These are phyloP conservation scores for Gloeopeniophorella convolvens DNA, from an alignment of 768 basidiomycete species.

Conservation along the genomic window DNA sequence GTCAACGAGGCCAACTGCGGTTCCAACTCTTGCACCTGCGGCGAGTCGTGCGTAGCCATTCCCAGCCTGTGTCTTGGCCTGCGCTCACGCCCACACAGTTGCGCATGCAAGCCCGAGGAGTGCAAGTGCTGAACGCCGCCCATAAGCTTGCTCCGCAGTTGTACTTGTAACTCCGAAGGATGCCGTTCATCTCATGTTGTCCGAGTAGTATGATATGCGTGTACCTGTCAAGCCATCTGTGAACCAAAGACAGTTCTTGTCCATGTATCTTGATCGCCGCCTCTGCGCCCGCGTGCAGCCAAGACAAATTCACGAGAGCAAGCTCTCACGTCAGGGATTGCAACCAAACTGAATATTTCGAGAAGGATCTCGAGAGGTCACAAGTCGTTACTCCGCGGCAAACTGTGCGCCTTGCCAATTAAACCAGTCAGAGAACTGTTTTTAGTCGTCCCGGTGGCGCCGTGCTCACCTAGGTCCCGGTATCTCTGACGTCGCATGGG, in stretches of 20 bases:
- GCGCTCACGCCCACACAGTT: conserved; percentile 32
- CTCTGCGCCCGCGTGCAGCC: neutral
- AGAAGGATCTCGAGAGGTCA: too few species aligned
- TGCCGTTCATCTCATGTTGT: neutral
- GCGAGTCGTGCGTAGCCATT: neutral
- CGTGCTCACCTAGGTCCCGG: conserved; percentile 48
- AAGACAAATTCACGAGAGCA: neutral
- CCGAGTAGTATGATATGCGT: neutral
- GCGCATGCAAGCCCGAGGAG: conserved; percentile 51
- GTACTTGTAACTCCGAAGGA: neutral
- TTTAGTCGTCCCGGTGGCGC: neutral
- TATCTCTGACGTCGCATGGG: conserved; percentile 62
- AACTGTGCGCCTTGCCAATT: too few species aligned
- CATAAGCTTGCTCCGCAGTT: neutral
- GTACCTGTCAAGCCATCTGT: neutral
- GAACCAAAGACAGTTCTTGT: too few species aligned
- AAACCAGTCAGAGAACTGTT: too few species aligned
- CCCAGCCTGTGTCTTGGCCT: too few species aligned
- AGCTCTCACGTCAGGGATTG: too few species aligned
- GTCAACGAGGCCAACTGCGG: conserved; percentile 44
- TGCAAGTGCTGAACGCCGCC: conserved; percentile 54
- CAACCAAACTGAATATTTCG: too few species aligned
- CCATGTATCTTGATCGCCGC: too few species aligned
- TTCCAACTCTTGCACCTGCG: conserved; percentile 23
- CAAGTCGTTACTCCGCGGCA: too few species aligned